These are phyloP conservation scores for Geranium rotundifolium DNA, from an alignment of 345 rosid species.

Conservation along the genomic window DNA sequence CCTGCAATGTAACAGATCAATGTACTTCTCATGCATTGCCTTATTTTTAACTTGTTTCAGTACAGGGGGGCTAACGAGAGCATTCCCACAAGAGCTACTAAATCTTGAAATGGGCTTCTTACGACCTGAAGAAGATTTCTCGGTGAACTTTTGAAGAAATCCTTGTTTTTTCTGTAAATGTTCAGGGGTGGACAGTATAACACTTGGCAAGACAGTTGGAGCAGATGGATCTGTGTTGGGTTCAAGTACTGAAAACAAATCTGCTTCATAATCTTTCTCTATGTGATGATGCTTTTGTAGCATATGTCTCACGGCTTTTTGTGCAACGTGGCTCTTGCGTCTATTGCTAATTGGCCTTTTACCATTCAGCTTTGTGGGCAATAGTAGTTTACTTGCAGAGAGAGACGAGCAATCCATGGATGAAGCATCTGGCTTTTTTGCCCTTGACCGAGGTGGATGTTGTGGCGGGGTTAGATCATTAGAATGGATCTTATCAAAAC, in stretches of 20 bases:
- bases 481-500: constrained; percentile 65
- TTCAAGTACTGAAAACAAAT: constrained; percentile 67
- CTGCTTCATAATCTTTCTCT: constrained; percentile 40
- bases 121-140: constrained; percentile 23
- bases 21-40: constrained; percentile 72
- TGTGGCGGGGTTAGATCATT: constrained; percentile 51
- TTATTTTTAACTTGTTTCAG: constrained; percentile 53
- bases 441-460: constrained; percentile 42
- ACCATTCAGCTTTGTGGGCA: constrained; percentile 21
- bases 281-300: constrained; percentile 39
- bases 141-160: constrained; percentile 28
- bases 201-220: constrained; percentile 12
- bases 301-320: constrained; percentile 48
- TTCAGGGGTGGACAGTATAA: constrained; percentile 36
- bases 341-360: constrained; percentile 23
- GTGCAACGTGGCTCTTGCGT: constrained; percentile 26
- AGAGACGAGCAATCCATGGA: constrained; percentile 34
- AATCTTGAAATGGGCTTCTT: constrained; percentile 32
- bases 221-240: constrained; percentile 22
- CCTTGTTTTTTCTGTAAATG: constrained; percentile 21
- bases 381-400: constrained; percentile 65
- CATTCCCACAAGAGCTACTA: constrained; percentile 14
- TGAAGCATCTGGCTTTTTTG: constrained; percentile 27
- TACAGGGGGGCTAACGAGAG: constrained; percentile 49
- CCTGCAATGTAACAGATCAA: constrained; percentile 57